Percentiles rank a stretch among this genome's conserved stretches.
Evolutionary conservation across 164 flowering plant species (phyloP).

Genomic region (Annona squamosa): DNA sequence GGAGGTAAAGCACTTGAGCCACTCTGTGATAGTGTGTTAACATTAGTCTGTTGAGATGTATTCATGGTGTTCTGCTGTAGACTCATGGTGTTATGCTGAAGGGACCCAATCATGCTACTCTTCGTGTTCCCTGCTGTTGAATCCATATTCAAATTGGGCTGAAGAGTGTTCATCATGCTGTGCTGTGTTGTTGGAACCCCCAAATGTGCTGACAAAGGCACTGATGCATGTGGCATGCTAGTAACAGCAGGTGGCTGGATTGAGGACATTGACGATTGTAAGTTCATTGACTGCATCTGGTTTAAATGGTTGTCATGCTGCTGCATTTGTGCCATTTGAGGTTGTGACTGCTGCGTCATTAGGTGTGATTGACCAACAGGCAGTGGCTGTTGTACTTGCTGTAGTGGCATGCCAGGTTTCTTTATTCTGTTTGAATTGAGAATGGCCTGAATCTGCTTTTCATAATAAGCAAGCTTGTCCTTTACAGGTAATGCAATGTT

Average conservation of each 20-base stretch:
- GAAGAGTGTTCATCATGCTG: slow-evolving; percentile 46
- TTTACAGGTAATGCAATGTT: slow-evolving; percentile 27
- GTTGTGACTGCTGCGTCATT: slow-evolving; percentile 45
- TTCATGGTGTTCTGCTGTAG: slow-evolving; percentile 22
- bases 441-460: slow-evolving; percentile 56
- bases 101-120: slow-evolving; percentile 31
- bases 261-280: slow-evolving; percentile 36
- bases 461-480: slow-evolving; percentile 53
- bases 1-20: slow-evolving; percentile 43
- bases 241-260: slow-evolving; percentile 42
- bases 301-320: slow-evolving; percentile 68
- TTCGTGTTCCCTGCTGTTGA: slow-evolving; percentile 55
- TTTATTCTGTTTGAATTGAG: slow-evolving; percentile 43
- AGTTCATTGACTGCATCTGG: slow-evolving; percentile 52
- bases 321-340: slow-evolving; percentile 52
- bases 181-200: slow-evolving; percentile 41
- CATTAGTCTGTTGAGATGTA: slow-evolving; percentile 46
- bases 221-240: slow-evolving; percentile 41
- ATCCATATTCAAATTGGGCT: slow-evolving; percentile 49
- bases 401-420: slow-evolving; percentile 41
- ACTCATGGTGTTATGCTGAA: slow-evolving; percentile 44
- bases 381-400: slow-evolving; percentile 44
- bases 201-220: slow-evolving; percentile 34
- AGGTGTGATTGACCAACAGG: slow-evolving; percentile 39
- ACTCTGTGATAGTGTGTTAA: slow-evolving; percentile 42